These are phyloP conservation scores for Fraxinus excelsior DNA, from an alignment of 257 asterid species.

Conservation along the genomic window DNA sequence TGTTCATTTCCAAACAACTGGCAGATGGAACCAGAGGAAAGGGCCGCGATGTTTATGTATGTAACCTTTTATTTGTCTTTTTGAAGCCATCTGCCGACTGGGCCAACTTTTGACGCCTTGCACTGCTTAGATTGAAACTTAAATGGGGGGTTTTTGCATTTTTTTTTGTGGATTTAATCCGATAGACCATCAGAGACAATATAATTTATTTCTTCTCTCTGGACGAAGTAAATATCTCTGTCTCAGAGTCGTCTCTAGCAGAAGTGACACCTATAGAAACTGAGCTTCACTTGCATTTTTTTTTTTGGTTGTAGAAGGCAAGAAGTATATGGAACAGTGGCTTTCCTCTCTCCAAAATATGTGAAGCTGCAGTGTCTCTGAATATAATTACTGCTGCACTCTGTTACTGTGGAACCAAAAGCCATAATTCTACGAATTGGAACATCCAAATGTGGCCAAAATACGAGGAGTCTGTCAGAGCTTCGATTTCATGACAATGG, in stretches of 20 bases:
- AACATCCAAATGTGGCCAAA: slow-evolving; percentile 18
- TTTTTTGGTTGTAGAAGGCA: slow-evolving; percentile 54
- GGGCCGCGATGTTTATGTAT: not conserved
- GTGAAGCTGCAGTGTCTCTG: slow-evolving; percentile 42
- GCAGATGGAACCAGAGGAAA: not conserved
- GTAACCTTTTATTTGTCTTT: not conserved
- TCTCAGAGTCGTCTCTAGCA: not conserved
- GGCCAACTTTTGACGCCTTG: not conserved
- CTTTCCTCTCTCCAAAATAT: slow-evolving; percentile 75
- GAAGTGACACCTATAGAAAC: not conserved
- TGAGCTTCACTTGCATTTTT: slow-evolving; percentile 12
- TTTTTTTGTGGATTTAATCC: not conserved
- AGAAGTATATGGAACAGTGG: slow-evolving; percentile 75
- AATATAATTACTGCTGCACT: slow-evolving; percentile 19
- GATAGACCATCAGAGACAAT: not conserved
- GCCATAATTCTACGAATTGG: slow-evolving; percentile 3
- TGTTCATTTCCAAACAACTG: not conserved
- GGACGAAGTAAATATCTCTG: not conserved
- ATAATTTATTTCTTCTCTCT: not conserved
- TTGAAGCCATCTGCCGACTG: not conserved
- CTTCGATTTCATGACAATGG: not conserved
- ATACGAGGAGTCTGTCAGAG: slow-evolving; percentile 18
- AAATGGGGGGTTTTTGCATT: not conserved
- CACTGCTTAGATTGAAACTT: not conserved
- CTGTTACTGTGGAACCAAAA: slow-evolving; percentile 1